These are phyloP conservation scores for Aspergillus kassunensis DNA, from an alignment of 495 filamentous ascomycete genomes.

Conservation along the genomic window DNA sequence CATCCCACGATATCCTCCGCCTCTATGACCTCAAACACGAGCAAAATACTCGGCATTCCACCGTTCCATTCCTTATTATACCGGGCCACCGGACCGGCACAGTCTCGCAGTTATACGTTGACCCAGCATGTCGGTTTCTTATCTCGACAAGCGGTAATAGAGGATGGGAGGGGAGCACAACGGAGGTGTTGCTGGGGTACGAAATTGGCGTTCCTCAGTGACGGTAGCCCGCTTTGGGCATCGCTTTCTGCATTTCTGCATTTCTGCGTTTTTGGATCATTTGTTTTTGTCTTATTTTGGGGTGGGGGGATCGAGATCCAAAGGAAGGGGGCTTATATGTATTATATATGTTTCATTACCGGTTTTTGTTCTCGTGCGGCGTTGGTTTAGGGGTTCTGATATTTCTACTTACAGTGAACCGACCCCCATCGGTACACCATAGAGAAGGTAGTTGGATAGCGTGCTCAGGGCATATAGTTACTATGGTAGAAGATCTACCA, in stretches of 20 bases:
- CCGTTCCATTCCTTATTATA: constrained; percentile 89
- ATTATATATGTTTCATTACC: neutral
- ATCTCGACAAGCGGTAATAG: constrained; percentile 85
- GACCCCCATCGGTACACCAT: too few relatives aligned
- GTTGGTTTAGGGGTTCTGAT: neutral
- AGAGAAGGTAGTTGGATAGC: neutral
- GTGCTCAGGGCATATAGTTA: too few relatives aligned
- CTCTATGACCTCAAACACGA: constrained; percentile 82
- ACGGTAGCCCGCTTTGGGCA: constrained; percentile 15
- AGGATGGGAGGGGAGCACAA: constrained; percentile 91
- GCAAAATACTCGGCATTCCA: constrained; percentile 62
- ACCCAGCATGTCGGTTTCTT: constrained; percentile 86
- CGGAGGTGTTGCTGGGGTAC: constrained; percentile 90
- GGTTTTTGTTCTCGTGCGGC: neutral
- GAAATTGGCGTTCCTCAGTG: constrained; percentile 66
- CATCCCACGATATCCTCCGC: constrained; percentile 89
- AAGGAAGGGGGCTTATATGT: constrained; percentile 1
- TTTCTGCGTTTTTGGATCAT: neutral
- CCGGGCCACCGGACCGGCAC: constrained; percentile 92
- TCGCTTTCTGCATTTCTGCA: neutral
- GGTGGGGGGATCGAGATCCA: neutral
- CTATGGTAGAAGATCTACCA: too few relatives aligned
- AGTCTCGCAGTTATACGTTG: constrained; percentile 76
- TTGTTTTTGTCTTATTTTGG: neutral
- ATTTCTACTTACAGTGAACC: too few relatives aligned